These are phyloP conservation scores for Lunularia cruciata DNA, from an alignment of 225 moss, liverwort and hornwort species.

Conservation along the genomic window DNA sequence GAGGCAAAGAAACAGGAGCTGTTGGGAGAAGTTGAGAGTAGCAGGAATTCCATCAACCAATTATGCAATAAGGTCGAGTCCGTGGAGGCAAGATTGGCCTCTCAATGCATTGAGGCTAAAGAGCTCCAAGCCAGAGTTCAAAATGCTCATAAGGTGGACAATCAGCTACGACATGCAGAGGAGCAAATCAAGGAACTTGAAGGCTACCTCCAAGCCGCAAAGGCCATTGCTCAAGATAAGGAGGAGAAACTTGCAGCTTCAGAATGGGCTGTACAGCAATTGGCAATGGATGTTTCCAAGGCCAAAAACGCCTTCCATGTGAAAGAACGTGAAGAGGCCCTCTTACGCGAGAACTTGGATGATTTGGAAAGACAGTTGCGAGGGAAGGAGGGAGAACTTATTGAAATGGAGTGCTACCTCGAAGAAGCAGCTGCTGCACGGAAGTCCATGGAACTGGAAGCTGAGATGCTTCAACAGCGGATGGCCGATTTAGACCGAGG, in stretches of 20 bases:
- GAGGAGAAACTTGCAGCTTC: constrained; percentile 79
- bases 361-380: constrained; percentile 50
- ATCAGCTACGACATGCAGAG: constrained; percentile 34
- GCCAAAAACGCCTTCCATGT: constrained; percentile 57
- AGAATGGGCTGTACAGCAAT: constrained; percentile 82
- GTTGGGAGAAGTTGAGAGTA: constrained; percentile 54
- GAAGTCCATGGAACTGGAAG: constrained; percentile 40
- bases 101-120: constrained; percentile 35
- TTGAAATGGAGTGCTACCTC: constrained; percentile 66
- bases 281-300: constrained; percentile 65
- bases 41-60: constrained; percentile 43
- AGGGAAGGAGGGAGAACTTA: constrained; percentile 62
- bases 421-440: constrained; percentile 53
- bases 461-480: constrained; percentile 49
- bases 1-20: constrained; percentile 49
- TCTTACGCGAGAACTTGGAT: constrained; percentile 47
- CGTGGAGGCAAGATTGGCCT: constrained; percentile 46
- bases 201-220: constrained; percentile 49
- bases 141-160: constrained; percentile 43
- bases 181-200: constrained; percentile 47
- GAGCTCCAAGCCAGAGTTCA: constrained; percentile 49
- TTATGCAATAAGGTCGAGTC: constrained; percentile 54
- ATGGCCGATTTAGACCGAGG: constrained; percentile 51
- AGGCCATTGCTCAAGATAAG: constrained; percentile 59
- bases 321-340: constrained; percentile 60